Conservation (phyloP, 495 filamentous ascomycete species). For the Haplographium delicatum region DNA sequence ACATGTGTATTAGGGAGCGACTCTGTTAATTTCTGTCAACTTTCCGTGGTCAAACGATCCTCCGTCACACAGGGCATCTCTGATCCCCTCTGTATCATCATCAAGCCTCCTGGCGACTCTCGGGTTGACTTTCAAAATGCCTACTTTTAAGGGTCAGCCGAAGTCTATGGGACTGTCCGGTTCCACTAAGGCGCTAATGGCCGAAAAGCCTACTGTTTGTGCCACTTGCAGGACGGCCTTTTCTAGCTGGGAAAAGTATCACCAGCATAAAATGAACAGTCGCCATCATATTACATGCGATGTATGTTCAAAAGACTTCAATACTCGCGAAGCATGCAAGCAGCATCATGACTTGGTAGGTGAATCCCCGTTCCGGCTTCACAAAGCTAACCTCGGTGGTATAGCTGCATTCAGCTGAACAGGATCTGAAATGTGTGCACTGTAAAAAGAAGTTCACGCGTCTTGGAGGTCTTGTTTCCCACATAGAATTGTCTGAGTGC, state of each 20-base stretch:
- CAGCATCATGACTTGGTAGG: constrained; percentile 17
- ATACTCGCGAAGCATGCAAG: constrained; percentile 7
- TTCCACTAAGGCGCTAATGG: too few relatives aligned
- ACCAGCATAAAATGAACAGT: constrained; percentile 14
- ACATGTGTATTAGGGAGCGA: too few relatives aligned
- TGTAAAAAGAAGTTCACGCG: constrained; percentile 14
- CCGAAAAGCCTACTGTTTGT: background rate
- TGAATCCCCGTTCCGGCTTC: background rate
- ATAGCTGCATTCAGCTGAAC: constrained; percentile 17
- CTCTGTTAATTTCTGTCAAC: too few relatives aligned
- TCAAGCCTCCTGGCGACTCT: too few relatives aligned
- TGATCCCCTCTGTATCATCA: too few relatives aligned
- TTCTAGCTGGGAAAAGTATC: background rate
- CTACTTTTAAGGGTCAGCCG: too few relatives aligned
- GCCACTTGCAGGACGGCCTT: constrained; percentile 14
- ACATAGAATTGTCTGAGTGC: constrained; percentile 16
- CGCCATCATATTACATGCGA: constrained; percentile 10
- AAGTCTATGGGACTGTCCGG: too few relatives aligned
- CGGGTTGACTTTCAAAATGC: too few relatives aligned
- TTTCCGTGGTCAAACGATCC: too few relatives aligned
- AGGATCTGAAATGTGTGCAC: constrained; percentile 11
- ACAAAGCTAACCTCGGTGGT: background rate
- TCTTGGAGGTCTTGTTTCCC: constrained; percentile 12
- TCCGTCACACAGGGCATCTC: too few relatives aligned
- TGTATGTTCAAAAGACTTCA: constrained; percentile 17